Conservation (phyloP, 345 rosid species). For the Citrus medica region DNA sequence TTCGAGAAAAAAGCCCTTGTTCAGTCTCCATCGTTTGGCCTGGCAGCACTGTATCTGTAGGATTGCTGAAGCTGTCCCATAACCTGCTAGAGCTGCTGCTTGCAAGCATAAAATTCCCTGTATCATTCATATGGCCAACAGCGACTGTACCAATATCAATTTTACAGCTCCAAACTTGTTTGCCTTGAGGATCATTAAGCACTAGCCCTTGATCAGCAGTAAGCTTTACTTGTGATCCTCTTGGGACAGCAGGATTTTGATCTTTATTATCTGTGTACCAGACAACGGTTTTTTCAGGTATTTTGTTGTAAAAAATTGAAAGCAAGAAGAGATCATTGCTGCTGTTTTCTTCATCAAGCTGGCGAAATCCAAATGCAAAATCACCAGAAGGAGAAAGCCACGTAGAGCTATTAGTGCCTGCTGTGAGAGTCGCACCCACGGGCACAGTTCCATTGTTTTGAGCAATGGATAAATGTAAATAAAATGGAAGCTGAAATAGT, state of each 20-base stretch:
- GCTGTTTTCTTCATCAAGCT: not conserved
- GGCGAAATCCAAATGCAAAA: slow-evolving; percentile 32
- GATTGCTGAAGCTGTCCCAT: not conserved
- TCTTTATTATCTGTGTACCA: slow-evolving; percentile 16
- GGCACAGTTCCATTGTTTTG: no score
- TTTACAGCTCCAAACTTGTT: no score
- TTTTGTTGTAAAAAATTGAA: slow-evolving; percentile 27
- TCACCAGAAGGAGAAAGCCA: slow-evolving; percentile 27
- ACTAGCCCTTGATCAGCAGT: slow-evolving; percentile 19
- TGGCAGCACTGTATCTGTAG: slow-evolving; percentile 10
- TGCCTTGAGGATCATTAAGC: slow-evolving; percentile 7
- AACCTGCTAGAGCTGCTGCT: no score
- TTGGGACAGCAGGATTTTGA: not conserved
- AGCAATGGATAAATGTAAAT: no score
- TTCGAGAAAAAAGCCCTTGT: no score
- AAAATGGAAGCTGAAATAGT: no score
- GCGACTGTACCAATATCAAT: no score
- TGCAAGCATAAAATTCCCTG: slow-evolving; percentile 8
- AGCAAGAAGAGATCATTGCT: slow-evolving; percentile 17
- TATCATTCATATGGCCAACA: not conserved
- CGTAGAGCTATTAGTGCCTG: not conserved
- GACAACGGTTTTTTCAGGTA: slow-evolving; percentile 17
- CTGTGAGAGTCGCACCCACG: not conserved
- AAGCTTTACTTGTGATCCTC: slow-evolving; percentile 21
- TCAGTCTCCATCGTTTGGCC: not conserved